A percentile compares a stretch with the other conserved stretches of the same genome.
Conservation (phyloP, 2,329 filamentous ascomycete genomes). For the Fusarium anguioides region DNA sequence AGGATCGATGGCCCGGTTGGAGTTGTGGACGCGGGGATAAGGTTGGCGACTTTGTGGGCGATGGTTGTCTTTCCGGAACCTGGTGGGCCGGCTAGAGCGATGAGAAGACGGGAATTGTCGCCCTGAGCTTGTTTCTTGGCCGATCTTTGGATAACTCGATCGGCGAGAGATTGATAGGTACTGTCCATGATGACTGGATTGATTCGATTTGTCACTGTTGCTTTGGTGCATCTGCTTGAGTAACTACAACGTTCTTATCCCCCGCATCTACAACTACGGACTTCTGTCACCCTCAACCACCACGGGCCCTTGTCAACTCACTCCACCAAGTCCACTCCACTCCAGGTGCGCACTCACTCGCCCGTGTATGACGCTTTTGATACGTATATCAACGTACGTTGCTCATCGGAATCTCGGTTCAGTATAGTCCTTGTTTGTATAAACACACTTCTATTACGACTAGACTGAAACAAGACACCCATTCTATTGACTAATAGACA, state of each 20-base stretch:
- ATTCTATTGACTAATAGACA: no score
- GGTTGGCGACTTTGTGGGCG: conserved; percentile 25
- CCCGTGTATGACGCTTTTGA: not conserved
- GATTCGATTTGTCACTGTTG: not conserved
- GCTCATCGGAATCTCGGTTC: not conserved
- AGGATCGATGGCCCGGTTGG: conserved; percentile 31
- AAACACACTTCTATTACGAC: not conserved
- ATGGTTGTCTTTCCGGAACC: conserved; percentile 29
- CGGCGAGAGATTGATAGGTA: not conserved
- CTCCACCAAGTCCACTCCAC: no score
- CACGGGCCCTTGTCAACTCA: not conserved
- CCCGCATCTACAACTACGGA: not conserved
- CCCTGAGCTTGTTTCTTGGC: conserved; percentile 20
- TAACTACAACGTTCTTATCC: not conserved
- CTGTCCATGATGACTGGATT: not conserved
- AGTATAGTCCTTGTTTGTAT: not conserved
- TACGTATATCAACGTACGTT: not conserved
- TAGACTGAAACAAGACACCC: not conserved
- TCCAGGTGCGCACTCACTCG: not conserved
- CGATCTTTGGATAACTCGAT: conserved; percentile 28
- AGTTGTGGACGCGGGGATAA: conserved; percentile 14
- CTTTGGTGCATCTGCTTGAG: not conserved
- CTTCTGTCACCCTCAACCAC: not conserved
- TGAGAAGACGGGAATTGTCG: conserved; percentile 14
- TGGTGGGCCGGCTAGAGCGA: conserved; percentile 15